These are phyloP conservation scores for Daedaleopsis sinensis DNA, from an alignment of 768 basidiomycete species.

Conservation along the genomic window DNA sequence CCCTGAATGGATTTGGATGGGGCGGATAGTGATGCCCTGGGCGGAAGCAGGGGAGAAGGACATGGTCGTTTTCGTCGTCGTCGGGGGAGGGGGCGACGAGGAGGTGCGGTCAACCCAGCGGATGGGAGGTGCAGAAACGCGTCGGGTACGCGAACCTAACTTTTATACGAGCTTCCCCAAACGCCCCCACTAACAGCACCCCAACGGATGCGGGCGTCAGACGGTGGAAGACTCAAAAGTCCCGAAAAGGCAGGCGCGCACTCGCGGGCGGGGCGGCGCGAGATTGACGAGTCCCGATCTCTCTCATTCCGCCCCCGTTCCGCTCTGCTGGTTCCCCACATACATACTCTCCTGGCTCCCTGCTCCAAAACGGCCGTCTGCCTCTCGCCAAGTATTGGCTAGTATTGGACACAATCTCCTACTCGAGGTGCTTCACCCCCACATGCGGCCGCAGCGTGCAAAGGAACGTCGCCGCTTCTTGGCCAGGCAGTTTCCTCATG, in stretches of 20 bases:
- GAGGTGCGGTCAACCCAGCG: constrained; percentile 10
- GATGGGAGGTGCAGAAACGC: constrained; percentile 12
- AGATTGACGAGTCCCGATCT: constrained; percentile 16
- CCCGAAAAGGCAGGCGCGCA: constrained; percentile 6
- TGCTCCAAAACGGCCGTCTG: not conserved
- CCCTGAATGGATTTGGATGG: constrained; percentile 36
- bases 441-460: constrained; percentile 15
- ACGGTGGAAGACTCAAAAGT: constrained; percentile 12
- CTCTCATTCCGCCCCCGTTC: constrained; percentile 5
- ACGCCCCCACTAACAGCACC: constrained; percentile 14
- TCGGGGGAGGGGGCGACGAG: constrained; percentile 13
- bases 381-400: too few relatives aligned
- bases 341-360: not conserved
- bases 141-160: not conserved
- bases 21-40: constrained; percentile 29
- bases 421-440: not conserved
- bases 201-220: constrained; percentile 23
- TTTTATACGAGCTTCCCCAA: constrained; percentile 22
- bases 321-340: constrained; percentile 12
- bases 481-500: constrained; percentile 21
- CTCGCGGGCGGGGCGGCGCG: not conserved
- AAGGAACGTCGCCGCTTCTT: constrained; percentile 10
- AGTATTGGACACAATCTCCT: not conserved
- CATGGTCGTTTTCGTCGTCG: constrained; percentile 16
- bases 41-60: constrained; percentile 24